These are phyloP conservation scores for Pulveroboletus ravenelii DNA, from an alignment of 768 basidiomycete genomes.

Conservation along the genomic window DNA sequence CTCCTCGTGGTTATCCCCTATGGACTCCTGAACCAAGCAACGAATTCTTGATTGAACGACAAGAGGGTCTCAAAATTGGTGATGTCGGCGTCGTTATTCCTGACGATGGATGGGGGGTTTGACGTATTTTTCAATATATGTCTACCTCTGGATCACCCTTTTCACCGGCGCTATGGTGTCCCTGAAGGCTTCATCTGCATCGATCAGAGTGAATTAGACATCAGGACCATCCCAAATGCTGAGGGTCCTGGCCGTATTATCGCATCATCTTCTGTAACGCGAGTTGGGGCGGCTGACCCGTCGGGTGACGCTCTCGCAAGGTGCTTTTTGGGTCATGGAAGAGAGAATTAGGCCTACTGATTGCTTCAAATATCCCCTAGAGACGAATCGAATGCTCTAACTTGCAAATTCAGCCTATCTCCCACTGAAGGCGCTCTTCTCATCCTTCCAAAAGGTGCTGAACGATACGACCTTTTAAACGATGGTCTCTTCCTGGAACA, in stretches of 20 bases:
- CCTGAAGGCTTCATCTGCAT: constrained; percentile 26
- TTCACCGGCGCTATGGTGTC: constrained; percentile 11
- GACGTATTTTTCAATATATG: constrained; percentile 34
- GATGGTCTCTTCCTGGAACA: background rate
- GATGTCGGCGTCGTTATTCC: constrained; percentile 26
- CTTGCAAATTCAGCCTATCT: background rate
- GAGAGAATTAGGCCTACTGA: background rate
- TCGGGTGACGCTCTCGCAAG: background rate
- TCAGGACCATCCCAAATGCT: constrained; percentile 1
- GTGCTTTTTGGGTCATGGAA: background rate
- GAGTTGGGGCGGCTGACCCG: background rate
- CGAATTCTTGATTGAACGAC: constrained; percentile 20
- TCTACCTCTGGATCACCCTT: constrained; percentile 25
- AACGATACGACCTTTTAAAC: background rate
- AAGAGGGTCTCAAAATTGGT: constrained; percentile 29
- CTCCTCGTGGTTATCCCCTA: constrained; percentile 26
- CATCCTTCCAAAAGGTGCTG: background rate
- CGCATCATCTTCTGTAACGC: background rate
- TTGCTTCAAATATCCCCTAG: background rate
- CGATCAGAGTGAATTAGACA: constrained; percentile 1
- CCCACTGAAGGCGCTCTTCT: background rate
- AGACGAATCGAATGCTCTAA: background rate
- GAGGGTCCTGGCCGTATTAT: background rate
- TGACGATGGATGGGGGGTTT: constrained; percentile 29
- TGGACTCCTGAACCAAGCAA: constrained; percentile 29